Percentiles rank a stretch among this genome's conserved stretches.
Evolutionary conservation across 768 basidiomycete species (phyloP).

Genomic region (Tricholoma furcatifolium): DNA sequence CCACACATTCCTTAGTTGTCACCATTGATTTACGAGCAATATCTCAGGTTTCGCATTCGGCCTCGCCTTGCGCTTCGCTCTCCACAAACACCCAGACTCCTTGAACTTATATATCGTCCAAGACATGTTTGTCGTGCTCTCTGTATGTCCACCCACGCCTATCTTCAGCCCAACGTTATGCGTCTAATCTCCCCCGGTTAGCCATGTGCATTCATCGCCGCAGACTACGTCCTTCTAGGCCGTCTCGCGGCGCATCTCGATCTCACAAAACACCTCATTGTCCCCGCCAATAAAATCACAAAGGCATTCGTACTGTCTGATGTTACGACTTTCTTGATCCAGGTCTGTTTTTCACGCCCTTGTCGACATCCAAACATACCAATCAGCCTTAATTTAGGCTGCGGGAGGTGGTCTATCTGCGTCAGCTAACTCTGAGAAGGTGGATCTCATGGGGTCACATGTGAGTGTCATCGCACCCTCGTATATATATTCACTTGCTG

Average conservation of each 20-base stretch:
- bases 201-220: slow-evolving; percentile 77
- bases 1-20: too few relatives aligned
- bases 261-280: slow-evolving; percentile 45
- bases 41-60: slow-evolving; percentile 55
- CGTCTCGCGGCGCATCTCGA: slow-evolving; percentile 52
- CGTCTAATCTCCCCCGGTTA: slow-evolving; percentile 17
- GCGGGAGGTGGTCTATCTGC: slow-evolving; percentile 47
- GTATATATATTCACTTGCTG: too few relatives aligned
- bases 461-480: slow-evolving; percentile 26
- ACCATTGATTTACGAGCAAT: neutral
- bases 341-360: slow-evolving; percentile 32
- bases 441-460: slow-evolving; percentile 30
- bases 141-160: slow-evolving; percentile 40
- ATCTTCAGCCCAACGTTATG: neutral
- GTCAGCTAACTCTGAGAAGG: slow-evolving; percentile 31
- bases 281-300: slow-evolving; percentile 51
- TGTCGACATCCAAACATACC: neutral
- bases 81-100: slow-evolving; percentile 52
- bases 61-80: slow-evolving; percentile 51
- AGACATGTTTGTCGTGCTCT: slow-evolving; percentile 60
- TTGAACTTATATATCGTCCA: slow-evolving; percentile 50
- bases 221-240: slow-evolving; percentile 66
- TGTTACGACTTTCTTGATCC: slow-evolving; percentile 63
- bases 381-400: slow-evolving; percentile 30
- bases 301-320: slow-evolving; percentile 61